Evolutionary conservation across 371 early-diverging fungal genomes (phyloP).

Genomic region (Neoconidiobolus thromboides): DNA sequence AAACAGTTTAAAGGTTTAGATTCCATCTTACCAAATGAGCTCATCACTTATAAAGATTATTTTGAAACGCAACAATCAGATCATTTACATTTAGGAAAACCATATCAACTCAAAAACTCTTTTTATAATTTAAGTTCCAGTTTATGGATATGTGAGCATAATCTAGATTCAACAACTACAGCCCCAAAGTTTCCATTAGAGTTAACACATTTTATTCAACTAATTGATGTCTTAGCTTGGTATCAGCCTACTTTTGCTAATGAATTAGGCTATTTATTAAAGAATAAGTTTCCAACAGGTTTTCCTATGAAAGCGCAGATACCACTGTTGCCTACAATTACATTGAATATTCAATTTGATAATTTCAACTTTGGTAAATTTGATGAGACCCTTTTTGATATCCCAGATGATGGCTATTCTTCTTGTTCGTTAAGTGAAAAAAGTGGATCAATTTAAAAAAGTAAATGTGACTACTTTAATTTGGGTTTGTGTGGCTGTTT

Average conservation of each 20-base stretch:
- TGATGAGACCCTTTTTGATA: too few relatives aligned
- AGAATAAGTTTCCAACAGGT: constrained; percentile 15
- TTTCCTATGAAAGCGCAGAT: constrained; percentile 17
- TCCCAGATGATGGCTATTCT: too few relatives aligned
- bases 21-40: constrained; percentile 10
- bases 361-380: too few relatives aligned
- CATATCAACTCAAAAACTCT: constrained; percentile 14
- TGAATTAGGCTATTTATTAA: constrained; percentile 14
- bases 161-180: background rate
- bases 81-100: constrained; percentile 15
- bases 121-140: constrained; percentile 14
- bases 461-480: too few relatives aligned
- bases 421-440: too few relatives aligned
- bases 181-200: background rate
- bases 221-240: background rate
- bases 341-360: too few relatives aligned
- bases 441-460: too few relatives aligned
- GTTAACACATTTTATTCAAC: background rate
- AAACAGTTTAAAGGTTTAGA: constrained; percentile 8
- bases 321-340: constrained; percentile 13
- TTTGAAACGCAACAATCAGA: constrained; percentile 11
- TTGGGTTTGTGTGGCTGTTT: too few relatives aligned
- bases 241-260: constrained; percentile 11
- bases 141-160: constrained; percentile 11
- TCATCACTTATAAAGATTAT: constrained; percentile 14